phyloP scores from a whole-genome alignment of 495 filamentous ascomycete species.

The Aspergillus diversus region DNA sequence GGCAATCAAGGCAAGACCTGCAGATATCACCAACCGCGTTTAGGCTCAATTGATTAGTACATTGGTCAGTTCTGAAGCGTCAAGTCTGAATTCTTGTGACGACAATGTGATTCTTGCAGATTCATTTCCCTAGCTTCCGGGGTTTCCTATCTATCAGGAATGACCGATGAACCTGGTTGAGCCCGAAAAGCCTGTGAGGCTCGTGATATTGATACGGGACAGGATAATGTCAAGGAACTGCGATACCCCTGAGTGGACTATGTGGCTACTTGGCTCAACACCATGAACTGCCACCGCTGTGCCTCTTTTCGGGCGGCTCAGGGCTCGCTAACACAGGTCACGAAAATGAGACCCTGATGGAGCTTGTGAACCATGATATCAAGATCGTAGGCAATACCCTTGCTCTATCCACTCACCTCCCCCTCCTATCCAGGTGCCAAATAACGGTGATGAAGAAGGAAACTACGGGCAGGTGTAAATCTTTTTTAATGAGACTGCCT shows the following conservation, averaged over 20 bases:
- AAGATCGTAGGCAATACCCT: constrained; percentile 11
- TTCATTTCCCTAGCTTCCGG: constrained; percentile 21
- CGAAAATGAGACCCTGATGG: constrained; percentile 8
- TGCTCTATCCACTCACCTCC: constrained; percentile 4
- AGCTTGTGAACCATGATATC: constrained; percentile 18
- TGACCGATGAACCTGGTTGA: constrained; percentile 22
- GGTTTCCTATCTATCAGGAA: neutral
- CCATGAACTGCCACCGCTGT: constrained; percentile 20
- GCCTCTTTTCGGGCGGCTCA: constrained; percentile 11
- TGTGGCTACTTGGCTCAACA: constrained; percentile 14
- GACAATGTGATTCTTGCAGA: constrained; percentile 31
- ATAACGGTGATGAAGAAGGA: constrained; percentile 23
- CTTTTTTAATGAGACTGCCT: constrained; percentile 18
- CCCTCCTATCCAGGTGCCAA: constrained; percentile 10
- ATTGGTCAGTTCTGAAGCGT: constrained; percentile 23
- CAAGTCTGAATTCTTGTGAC: constrained; percentile 27
- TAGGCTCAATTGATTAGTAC: constrained; percentile 19
- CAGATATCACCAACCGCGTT: constrained; percentile 47
- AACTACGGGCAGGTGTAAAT: constrained; percentile 10
- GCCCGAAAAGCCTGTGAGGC: constrained; percentile 10
- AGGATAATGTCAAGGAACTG: constrained; percentile 24
- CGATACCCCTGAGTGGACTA: constrained; percentile 27
- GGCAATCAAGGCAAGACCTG: constrained; percentile 17
- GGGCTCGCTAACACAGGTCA: constrained; percentile 17
- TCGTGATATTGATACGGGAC: constrained; percentile 23